These are phyloP conservation scores for Ilex aquifolium DNA, from an alignment of 257 asterid species.

Conservation along the genomic window DNA sequence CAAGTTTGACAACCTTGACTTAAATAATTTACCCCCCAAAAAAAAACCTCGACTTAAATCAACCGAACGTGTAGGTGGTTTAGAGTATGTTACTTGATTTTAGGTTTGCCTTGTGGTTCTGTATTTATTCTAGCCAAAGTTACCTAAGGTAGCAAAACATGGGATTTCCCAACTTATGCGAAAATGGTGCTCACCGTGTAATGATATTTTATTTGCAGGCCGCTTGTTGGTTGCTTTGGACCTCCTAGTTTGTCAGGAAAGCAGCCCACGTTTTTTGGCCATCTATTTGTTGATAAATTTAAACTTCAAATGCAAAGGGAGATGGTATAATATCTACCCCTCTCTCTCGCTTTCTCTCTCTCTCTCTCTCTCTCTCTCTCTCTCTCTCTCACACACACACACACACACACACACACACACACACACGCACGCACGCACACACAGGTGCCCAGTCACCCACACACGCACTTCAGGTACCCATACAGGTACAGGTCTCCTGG, in stretches of 20 bases:
- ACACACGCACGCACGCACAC: no score
- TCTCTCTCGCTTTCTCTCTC: not conserved
- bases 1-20: no score
- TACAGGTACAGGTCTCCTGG: no score
- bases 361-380: not conserved
- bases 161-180: not conserved
- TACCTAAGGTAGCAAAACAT: not conserved
- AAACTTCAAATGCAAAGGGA: conserved; percentile 53
- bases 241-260: conserved; percentile 34
- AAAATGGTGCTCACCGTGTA: not conserved
- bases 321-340: conserved; percentile 35
- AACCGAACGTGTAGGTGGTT: no score
- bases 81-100: not conserved
- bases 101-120: not conserved
- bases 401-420: no score
- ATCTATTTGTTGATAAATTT: conserved; percentile 44
- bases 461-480: no score
- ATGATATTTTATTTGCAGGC: conserved; percentile 45
- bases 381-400: no score
- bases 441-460: no score
- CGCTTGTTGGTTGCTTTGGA: conserved; percentile 43
- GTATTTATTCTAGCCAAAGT: not conserved
- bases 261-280: conserved; percentile 46
- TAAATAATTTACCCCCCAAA: no score
- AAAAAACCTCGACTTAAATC: no score